Base-by-base conservation (phyloP, 345 rosid species). In the Psidium friedrichsthalianum region DNA sequence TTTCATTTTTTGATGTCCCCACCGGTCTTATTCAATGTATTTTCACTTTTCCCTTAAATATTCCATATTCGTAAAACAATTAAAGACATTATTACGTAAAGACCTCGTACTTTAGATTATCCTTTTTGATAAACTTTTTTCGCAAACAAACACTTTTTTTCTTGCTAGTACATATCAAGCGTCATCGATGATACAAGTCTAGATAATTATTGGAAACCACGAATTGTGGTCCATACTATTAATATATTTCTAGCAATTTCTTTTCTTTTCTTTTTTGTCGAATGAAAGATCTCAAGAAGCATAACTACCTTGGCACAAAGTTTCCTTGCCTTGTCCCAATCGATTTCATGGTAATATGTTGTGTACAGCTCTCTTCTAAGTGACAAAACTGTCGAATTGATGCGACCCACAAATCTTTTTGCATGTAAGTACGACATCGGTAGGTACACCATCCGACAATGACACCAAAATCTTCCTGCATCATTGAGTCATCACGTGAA, bases 351-450 rank as follows among this genome's bases (percentile, higher is more conserved):
- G 80, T 95, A 95, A 5, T 95, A 90, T 74, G 87, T 74, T 0
- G 82, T 10, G 56, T 94, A 89, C 2, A 95, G 87, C 90, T 95
- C 98, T 22, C 85, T 85, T 51, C 98, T 86, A 3, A 95, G 92
- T 13, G 94, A 90, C 52, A 91, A 22, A 25, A 93, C 58, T 15
- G 92, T 86, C 1, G 91, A 84, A 18, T 85, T 92, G 6, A 91
- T 83, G 4, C 90, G 89, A 8, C 92, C 92, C 40, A 93, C 95
- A 74, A 92, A 93, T 82, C 92, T 92, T 82, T 91, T 94, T 5
- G 91, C 98, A 82, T 94, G 94, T 42, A 95, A 86, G 42, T 91
- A 95, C 1, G 96, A 95, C 91, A 93, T 92, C 0, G 94, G 89
- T 69, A 95, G 86, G 78, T 93, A 95, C 24, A 91, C 89, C 92